Conservation (phyloP, 1,139 yeast genomes). For the Candida sp. region DNA sequence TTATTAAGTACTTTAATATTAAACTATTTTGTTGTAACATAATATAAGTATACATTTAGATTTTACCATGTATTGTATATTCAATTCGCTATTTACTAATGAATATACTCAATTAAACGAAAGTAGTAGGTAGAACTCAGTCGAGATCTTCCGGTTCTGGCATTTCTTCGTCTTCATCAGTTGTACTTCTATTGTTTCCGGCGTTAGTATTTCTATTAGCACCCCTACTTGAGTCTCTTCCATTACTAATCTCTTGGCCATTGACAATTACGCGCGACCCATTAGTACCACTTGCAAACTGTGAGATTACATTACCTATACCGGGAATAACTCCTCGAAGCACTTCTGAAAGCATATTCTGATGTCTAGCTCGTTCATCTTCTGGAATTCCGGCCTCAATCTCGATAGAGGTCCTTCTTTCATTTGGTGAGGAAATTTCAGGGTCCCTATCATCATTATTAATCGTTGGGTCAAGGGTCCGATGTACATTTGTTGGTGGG, state of each 20-base stretch:
- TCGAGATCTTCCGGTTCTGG: slow-evolving; percentile 16
- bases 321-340: slow-evolving; percentile 5
- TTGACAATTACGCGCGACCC: slow-evolving; percentile 9
- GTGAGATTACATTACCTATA: slow-evolving; percentile 4
- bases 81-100: not conserved
- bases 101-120: not conserved
- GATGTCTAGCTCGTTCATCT: slow-evolving; percentile 2
- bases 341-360: slow-evolving; percentile 1
- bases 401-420: too few relatives aligned
- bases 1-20: not conserved
- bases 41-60: not conserved
- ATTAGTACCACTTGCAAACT: not conserved
- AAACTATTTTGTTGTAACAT: not conserved
- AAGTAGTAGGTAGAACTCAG: too few relatives aligned
- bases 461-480: too few relatives aligned
- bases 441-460: slow-evolving; percentile 2
- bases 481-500: not conserved
- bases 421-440: not conserved
- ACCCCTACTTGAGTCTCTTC: not conserved
- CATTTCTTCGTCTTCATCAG: slow-evolving; percentile 15
- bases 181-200: not conserved
- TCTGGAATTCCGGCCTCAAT: too few relatives aligned
- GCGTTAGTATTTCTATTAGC: not conserved
- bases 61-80: not conserved
- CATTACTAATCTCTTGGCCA: slow-evolving; percentile 6